These are phyloP conservation scores for Suhomyces atakaporum DNA, from an alignment of 1,139 yeast genomes.

Conservation along the genomic window DNA sequence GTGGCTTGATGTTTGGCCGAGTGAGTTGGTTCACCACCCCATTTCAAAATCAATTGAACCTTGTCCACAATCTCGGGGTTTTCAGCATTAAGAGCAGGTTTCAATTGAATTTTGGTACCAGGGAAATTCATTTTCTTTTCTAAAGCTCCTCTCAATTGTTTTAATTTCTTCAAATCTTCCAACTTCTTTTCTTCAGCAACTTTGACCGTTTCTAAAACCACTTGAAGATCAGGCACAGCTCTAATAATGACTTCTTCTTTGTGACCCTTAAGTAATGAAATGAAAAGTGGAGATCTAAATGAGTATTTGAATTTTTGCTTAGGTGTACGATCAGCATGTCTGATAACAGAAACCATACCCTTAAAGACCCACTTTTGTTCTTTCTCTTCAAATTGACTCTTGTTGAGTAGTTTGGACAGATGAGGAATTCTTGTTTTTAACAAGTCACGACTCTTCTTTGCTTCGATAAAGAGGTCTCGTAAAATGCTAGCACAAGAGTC, in stretches of 20 bases:
- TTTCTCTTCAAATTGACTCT: slow-evolving; percentile 65
- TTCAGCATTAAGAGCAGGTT: slow-evolving; percentile 74
- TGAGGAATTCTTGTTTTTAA: slow-evolving; percentile 43
- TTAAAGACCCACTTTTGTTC: slow-evolving; percentile 97
- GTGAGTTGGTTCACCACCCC: slow-evolving; percentile 99
- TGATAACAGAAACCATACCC: slow-evolving; percentile 85
- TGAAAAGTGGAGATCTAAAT: slow-evolving; percentile 82
- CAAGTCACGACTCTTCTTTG: slow-evolving; percentile 46
- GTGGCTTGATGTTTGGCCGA: slow-evolving; percentile 93
- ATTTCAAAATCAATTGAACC: slow-evolving; percentile 91
- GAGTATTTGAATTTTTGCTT: slow-evolving; percentile 97
- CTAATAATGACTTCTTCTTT: slow-evolving; percentile 94
- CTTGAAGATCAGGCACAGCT: slow-evolving; percentile 80
- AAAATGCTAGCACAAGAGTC: slow-evolving; percentile 80
- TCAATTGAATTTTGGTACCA: slow-evolving; percentile 94
- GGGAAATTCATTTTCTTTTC: slow-evolving; percentile 89
- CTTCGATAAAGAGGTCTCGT: slow-evolving; percentile 69
- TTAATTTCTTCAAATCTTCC: slow-evolving; percentile 78
- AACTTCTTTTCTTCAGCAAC: slow-evolving; percentile 75
- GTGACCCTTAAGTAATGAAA: slow-evolving; percentile 87
- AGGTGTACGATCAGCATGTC: slow-evolving; percentile 99
- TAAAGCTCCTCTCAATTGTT: slow-evolving; percentile 76
- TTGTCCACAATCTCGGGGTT: slow-evolving; percentile 76
- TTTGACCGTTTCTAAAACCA: slow-evolving; percentile 82
- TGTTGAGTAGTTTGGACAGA: slow-evolving; percentile 38